These are phyloP conservation scores for Ambrosia hybrid DNA, from an alignment of 140 eudicot species.

Conservation along the genomic window DNA sequence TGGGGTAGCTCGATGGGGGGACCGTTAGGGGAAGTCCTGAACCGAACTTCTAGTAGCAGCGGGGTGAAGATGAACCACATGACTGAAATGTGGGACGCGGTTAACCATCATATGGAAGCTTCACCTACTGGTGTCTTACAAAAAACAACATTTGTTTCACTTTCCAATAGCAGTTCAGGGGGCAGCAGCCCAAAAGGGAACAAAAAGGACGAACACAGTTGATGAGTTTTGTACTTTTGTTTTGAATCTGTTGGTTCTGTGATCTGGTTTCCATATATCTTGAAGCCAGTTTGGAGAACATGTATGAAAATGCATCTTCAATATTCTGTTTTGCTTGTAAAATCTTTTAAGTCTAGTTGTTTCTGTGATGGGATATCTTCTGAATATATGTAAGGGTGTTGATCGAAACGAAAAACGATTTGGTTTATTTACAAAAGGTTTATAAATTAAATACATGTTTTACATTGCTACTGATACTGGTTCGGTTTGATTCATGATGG, in stretches of 20 bases:
- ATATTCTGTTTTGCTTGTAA: neutral
- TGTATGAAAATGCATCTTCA: no score
- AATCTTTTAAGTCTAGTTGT: neutral
- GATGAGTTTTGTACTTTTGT: conserved; percentile 8
- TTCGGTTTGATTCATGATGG: no score
- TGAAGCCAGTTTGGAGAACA: no score
- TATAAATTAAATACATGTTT: no score
- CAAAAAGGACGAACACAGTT: conserved; percentile 30
- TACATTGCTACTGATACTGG: no score
- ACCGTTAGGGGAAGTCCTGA: conserved; percentile 76
- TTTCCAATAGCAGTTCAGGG: conserved; percentile 69
- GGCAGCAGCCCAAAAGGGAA: conserved; percentile 65
- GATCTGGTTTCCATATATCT: conserved; percentile 7
- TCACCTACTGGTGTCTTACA: conserved; percentile 85
- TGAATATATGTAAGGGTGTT: neutral
- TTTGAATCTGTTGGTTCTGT: conserved; percentile 8
- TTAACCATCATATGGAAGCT: conserved; percentile 56
- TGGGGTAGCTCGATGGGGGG: conserved; percentile 81
- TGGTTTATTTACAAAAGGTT: neutral
- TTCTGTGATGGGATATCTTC: neutral
- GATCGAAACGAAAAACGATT: neutral
- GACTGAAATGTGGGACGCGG: conserved; percentile 49
- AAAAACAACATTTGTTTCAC: conserved; percentile 61
- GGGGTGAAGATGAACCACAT: conserved; percentile 29
- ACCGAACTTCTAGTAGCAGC: conserved; percentile 36